Evolutionary conservation across 768 basidiomycete species (phyloP).

Genomic region (Boletales sp.): DNA sequence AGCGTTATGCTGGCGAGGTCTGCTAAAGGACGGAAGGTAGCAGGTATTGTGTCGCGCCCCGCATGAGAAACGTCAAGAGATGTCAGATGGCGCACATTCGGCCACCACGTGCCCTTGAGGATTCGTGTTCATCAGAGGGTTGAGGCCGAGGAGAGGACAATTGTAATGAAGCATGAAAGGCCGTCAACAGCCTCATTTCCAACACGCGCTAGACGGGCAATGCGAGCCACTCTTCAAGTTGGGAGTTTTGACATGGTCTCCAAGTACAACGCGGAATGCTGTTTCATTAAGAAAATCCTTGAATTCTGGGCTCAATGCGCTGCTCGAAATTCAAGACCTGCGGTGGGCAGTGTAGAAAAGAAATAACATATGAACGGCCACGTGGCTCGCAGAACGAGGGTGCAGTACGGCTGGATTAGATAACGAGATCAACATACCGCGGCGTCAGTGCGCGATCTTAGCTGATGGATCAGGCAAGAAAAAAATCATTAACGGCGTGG

Average conservation of each 20-base stretch:
- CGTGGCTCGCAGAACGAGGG: constrained; percentile 10
- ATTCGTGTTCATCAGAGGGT: constrained; percentile 14
- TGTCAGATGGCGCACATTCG: constrained; percentile 8
- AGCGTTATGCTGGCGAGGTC: constrained; percentile 1
- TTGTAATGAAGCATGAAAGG: constrained; percentile 21
- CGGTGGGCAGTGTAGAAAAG: background rate
- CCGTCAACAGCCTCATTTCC: constrained; percentile 26
- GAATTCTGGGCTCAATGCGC: background rate
- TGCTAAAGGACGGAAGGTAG: background rate
- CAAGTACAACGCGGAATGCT: too few species aligned
- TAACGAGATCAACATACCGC: constrained; percentile 17
- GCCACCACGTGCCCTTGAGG: constrained; percentile 17
- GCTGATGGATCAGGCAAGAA: constrained; percentile 15
- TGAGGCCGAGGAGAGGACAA: constrained; percentile 21
- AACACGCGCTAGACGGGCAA: constrained; percentile 24
- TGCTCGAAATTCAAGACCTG: constrained; percentile 1
- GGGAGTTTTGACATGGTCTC: background rate
- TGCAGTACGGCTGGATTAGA: constrained; percentile 24
- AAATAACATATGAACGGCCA: constrained; percentile 3
- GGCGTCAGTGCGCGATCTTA: constrained; percentile 19
- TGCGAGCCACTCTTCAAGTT: constrained; percentile 12
- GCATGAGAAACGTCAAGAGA: constrained; percentile 12
- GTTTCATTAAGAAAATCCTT: background rate
- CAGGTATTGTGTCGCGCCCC: background rate
- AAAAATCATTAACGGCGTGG: constrained; percentile 21